Evolutionary conservation across 2,329 filamentous ascomycete species (phyloP), one percentile per base, ranked within the genome.

Genomic region (Dichotomopilus funicola): DNA sequence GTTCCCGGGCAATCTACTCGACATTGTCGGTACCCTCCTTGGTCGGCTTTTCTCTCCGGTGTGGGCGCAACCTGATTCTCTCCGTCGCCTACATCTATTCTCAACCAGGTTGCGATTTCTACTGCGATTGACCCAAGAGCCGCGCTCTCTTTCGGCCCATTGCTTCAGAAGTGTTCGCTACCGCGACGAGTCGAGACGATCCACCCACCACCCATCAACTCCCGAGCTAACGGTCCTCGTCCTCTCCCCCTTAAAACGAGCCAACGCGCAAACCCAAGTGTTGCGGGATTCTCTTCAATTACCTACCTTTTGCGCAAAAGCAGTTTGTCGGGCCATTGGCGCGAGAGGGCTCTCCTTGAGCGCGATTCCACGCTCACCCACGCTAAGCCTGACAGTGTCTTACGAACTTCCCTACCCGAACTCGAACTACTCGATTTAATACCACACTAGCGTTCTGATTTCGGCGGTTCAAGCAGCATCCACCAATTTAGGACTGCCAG

Each of bases 81-180:
- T 49, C 33, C 36, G 38, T 49, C 43, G 27, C 13, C 51, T n/a
- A 13, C 41, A 12, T 54, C 31, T 27, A 7, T 27, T 11, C 35
- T 56, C 40, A 35, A 40, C 31, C n/a, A 51, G 41, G 33, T 35
- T 40, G n/a, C 27, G 7, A 31, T 56, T 42, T 38, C 36, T 34
- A 8, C n/a, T 41, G 43, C 59, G 51, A 61, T 60, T 61, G 61
- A 37, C 43, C 7, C 19, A 3, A 31, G 31, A 31, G 27, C 37
- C 36, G 5, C 45, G 7, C 35, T 44, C 4, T 19, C 13, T 35
- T 33, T 46, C 4, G 3, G n/a, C 13, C 6, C 51, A n/a, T 33
- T 10, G 7, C 51, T 11, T 40, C 49, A 44, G 53, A 51, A 38
- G n/a, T 42, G 27, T 19, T 49, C 7, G 44, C 53, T 35, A 3